Evolutionary conservation across 164 flowering plant genomes (phyloP).

Genomic region (Warburgia ugandensis): DNA sequence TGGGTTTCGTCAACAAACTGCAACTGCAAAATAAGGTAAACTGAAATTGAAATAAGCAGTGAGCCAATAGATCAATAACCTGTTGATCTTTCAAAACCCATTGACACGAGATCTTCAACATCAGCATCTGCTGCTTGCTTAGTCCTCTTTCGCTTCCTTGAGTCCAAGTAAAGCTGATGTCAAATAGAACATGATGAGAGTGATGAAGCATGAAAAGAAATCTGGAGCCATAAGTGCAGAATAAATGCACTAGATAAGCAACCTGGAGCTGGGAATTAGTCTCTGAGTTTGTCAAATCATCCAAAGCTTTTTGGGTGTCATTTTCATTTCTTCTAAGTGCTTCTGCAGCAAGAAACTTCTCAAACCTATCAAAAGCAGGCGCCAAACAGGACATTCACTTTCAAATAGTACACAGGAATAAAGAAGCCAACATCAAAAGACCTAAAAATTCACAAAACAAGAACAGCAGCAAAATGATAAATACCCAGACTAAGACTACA

Average conservation of each 20-base stretch:
- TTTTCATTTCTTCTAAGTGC: constrained; percentile 86
- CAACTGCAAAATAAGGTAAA: no score
- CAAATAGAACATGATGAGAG: constrained; percentile 5
- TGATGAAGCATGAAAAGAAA: neutral
- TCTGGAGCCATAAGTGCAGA: neutral
- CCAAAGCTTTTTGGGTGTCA: constrained; percentile 68
- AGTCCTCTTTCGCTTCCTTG: constrained; percentile 56
- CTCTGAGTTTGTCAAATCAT: constrained; percentile 79
- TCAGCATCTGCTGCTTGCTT: constrained; percentile 22
- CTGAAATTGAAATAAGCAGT: no score
- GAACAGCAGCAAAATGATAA: neutral
- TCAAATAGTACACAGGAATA: no score
- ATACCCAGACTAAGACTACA: no score
- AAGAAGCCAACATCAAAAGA: neutral
- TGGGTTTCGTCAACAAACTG: no score
- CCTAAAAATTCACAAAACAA: neutral
- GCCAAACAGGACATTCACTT: neutral
- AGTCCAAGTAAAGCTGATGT: constrained; percentile 55
- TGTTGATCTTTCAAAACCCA: constrained; percentile 77
- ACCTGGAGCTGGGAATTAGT: constrained; percentile 19
- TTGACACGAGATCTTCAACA: constrained; percentile 49
- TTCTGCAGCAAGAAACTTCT: constrained; percentile 81
- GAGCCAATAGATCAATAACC: constrained; percentile 48
- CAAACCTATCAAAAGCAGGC: constrained; percentile 43
- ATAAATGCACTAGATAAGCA: neutral